Percentiles rank a stretch among this genome's conserved stretches.
Evolutionary conservation across 73 alveolate species (phyloP).

Genomic region (Diophrys appendiculata): DNA sequence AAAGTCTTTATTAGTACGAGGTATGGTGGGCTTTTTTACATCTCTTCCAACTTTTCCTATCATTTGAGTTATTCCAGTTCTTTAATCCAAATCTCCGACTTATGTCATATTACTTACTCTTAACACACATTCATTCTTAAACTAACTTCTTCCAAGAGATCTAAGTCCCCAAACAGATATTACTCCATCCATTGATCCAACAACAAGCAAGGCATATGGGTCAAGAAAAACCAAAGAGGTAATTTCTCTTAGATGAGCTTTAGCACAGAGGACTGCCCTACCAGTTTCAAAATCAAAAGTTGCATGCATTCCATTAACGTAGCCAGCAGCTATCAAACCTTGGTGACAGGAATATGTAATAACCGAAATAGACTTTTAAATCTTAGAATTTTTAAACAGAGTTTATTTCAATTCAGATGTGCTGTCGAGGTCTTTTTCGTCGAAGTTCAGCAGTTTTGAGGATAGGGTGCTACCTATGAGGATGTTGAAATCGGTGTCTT

Average conservation of each 20-base stretch:
- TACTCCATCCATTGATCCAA: conserved; percentile 58
- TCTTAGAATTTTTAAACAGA: conserved; percentile 82
- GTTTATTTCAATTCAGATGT: conserved; percentile 67
- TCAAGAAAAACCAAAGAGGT: conserved; percentile 67
- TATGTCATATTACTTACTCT: no score
- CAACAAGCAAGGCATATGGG: conserved; percentile 76
- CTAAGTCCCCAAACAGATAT: conserved; percentile 56
- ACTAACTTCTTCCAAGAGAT: no score
- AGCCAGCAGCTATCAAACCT: conserved; percentile 86
- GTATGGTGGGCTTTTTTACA: no score
- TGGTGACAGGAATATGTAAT: conserved; percentile 63
- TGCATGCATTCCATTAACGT: conserved; percentile 75
- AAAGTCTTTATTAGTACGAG: no score
- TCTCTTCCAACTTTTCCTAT: no score
- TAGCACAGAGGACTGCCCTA: conserved; percentile 73
- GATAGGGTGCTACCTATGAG: background rate
- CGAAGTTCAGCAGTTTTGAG: conserved; percentile 24
- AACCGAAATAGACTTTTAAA: conserved; percentile 73
- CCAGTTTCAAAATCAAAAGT: conserved; percentile 91
- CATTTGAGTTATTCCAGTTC: no score
- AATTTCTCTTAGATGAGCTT: conserved; percentile 65
- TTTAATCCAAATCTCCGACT: no score
- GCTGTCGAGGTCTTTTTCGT: conserved; percentile 84
- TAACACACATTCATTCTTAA: no score
- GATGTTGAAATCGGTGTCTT: background rate